Evolutionary conservation across 495 filamentous ascomycete species (phyloP).

Genomic region (Annulohypoxylon stygium): DNA sequence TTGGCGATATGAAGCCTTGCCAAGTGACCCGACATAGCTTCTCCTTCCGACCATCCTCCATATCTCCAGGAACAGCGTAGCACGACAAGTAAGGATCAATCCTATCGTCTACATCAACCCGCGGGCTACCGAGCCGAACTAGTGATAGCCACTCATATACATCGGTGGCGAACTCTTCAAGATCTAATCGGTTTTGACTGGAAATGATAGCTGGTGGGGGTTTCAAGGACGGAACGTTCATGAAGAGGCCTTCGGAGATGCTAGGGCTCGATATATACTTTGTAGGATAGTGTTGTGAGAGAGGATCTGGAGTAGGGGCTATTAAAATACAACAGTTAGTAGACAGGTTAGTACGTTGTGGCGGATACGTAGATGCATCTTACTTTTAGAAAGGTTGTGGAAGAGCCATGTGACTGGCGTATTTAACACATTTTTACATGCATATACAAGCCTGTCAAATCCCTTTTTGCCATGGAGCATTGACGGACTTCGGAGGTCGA

Average conservation of each 20-base stretch:
- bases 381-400: constrained; percentile 69
- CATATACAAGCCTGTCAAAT: constrained; percentile 87
- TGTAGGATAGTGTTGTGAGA: constrained; percentile 68
- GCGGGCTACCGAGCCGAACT: constrained; percentile 76
- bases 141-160: constrained; percentile 90
- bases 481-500: constrained; percentile 80
- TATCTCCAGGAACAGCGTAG: constrained; percentile 74
- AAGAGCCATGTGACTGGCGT: constrained; percentile 84
- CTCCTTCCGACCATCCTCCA: constrained; percentile 37
- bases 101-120: constrained; percentile 72
- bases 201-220: constrained; percentile 55
- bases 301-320: constrained; percentile 63
- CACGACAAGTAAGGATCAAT: constrained; percentile 85
- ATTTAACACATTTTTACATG: constrained; percentile 84
- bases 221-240: constrained; percentile 65
- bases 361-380: neutral
- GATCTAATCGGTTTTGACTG: constrained; percentile 54
- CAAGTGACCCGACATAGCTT: constrained; percentile 65
- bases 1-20: constrained; percentile 64
- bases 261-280: constrained; percentile 55
- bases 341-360: neutral
- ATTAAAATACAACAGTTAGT: constrained; percentile 19
- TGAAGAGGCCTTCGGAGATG: constrained; percentile 50
- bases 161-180: constrained; percentile 72
- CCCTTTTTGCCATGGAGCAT: constrained; percentile 94